Base-by-base conservation (phyloP, 495 filamentous ascomycete genomes). In the Beverwykella pulmonaria region DNA sequence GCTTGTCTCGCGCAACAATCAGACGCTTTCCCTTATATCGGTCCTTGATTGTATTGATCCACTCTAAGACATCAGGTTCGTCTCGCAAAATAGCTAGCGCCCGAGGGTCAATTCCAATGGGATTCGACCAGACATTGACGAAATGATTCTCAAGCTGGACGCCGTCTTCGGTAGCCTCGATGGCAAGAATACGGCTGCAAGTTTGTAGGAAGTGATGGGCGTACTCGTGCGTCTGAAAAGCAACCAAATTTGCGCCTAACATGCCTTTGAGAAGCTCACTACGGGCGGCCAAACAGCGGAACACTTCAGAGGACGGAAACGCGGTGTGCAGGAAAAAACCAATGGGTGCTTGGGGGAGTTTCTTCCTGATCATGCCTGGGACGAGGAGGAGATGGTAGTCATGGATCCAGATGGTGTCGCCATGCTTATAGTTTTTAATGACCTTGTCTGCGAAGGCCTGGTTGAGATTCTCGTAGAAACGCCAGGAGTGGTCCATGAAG, bases 311-410 rank as follows among this genome's bases (percentile, higher is more conserved):
- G 0, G 93, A 97, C 0, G 93, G 93, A 75, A 97, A 97, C 3
- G 93, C 91, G 58, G 93, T 90, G 73, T 97, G 93, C 46, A 97
- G 80, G 77, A 97, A 97, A 77, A 97, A 93, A 26, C 93, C 92
- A 74, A 97, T 97, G 76, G 93, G 87, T 25, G 92, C 92, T 68
- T 96, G 90, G 0, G 93, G 92, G 1, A 88, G 78, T 52, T 94
- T 81, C 78, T 93, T 88, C 23, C 93, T 87, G 30, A 97, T 80
- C 92, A 97, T 96, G 20, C 79, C 82, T 1, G 93, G 93, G n/a
- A 96, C 90, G n/a, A 97, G 80, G 10, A 96, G 80, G 17, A 97
- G 81, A 73, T 97, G 93, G 72, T 97, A 97, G 74, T 97, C 93
- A 75, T 97, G 90, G 62, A 97, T 80, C 93, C 93, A 97, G 61